Evolutionary conservation across 306 rosid species (phyloP).

Genomic region (Senna tora): DNA sequence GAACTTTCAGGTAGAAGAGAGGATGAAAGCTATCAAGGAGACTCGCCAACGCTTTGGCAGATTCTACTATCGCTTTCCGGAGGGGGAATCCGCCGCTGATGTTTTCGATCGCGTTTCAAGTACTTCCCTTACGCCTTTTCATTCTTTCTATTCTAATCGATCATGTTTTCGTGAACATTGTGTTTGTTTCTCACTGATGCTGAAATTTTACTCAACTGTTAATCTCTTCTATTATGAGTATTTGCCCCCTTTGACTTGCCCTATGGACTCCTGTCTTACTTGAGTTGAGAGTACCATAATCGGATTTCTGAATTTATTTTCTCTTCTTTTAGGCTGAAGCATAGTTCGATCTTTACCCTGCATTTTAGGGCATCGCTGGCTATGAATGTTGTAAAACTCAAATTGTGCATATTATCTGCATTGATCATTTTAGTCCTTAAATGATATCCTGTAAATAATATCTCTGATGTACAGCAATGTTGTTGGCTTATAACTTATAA

Average conservation of each 20-base stretch:
- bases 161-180: no score
- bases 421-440: not conserved
- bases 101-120: conserved; percentile 86
- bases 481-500: not conserved
- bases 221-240: not conserved
- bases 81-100: conserved; percentile 97
- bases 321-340: not conserved
- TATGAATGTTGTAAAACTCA: not conserved
- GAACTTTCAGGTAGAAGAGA: conserved; percentile 82
- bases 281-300: not conserved
- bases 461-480: not conserved
- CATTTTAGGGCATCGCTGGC: not conserved
- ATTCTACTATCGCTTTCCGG: conserved; percentile 89
- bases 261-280: not conserved
- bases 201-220: not conserved
- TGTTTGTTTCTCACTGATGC: not conserved
- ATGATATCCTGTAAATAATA: not conserved
- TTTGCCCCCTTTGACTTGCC: not conserved
- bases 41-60: conserved; percentile 68
- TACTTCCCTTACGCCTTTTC: conserved; percentile 20
- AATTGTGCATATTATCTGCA: not conserved
- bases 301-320: not conserved
- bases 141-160: not conserved
- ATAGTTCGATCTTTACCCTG: no score
- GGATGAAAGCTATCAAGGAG: conserved; percentile 67